These are phyloP conservation scores for Suillus subalutaceus DNA, from an alignment of 768 basidiomycete species.

Conservation along the genomic window DNA sequence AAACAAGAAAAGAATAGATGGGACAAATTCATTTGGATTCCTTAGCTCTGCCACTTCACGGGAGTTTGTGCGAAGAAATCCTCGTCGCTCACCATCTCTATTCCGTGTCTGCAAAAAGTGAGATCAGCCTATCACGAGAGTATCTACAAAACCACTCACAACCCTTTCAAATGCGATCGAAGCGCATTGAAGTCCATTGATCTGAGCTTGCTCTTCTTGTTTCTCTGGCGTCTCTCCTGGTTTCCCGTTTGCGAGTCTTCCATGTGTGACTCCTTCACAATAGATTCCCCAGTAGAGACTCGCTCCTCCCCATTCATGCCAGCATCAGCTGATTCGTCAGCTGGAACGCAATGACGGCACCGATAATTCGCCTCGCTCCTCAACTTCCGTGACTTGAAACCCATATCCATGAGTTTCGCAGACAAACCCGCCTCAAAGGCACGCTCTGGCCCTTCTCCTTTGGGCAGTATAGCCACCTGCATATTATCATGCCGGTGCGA, in stretches of 20 bases:
- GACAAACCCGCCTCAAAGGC: conserved; percentile 29
- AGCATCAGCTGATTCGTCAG: neutral
- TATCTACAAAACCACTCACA: conserved; percentile 41
- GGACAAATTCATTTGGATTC: neutral
- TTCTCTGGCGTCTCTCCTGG: conserved; percentile 13
- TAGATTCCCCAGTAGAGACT: neutral
- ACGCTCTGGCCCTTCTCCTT: conserved; percentile 3
- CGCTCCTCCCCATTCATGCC: neutral
- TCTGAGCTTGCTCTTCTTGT: conserved; percentile 17
- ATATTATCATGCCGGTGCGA: conserved; percentile 63
- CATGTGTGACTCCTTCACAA: neutral
- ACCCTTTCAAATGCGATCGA: conserved; percentile 63
- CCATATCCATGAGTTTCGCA: conserved; percentile 22
- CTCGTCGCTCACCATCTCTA: conserved; percentile 52
- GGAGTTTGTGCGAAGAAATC: conserved; percentile 44
- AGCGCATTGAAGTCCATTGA: conserved; percentile 57
- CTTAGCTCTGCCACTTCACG: conserved; percentile 3
- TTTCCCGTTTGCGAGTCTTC: neutral
- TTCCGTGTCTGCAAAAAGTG: conserved; percentile 47
- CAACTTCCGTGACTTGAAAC: conserved; percentile 26
- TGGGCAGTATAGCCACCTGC: conserved; percentile 39
- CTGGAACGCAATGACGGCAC: conserved; percentile 53
- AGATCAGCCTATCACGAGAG: conserved; percentile 12
- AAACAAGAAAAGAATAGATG: neutral
- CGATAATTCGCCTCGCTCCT: conserved; percentile 45